Conservation (phyloP, 768 basidiomycete genomes). For the Suillus luteus region DNA sequence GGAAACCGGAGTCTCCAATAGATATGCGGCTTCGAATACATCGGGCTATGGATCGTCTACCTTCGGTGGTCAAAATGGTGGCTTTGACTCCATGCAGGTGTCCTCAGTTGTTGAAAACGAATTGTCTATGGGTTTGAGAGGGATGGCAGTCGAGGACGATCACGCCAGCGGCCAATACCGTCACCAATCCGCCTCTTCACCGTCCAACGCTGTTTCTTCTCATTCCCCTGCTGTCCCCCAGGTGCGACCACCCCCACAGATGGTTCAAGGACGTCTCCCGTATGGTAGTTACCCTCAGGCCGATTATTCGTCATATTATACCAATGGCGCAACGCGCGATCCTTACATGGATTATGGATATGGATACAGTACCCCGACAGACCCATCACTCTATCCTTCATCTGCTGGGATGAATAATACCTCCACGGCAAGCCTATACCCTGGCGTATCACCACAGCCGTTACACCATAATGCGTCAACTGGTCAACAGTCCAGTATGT, state of each 20-base stretch:
- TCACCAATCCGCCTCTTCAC: constrained; percentile 34
- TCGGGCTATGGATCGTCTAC: constrained; percentile 34
- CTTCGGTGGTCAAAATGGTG: constrained; percentile 33
- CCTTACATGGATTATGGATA: constrained; percentile 58
- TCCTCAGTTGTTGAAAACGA: constrained; percentile 52
- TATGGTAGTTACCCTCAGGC: constrained; percentile 54
- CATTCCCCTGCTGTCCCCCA: constrained; percentile 36
- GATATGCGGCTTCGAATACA: constrained; percentile 45
- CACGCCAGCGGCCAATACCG: constrained; percentile 42
- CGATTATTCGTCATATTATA: constrained; percentile 65
- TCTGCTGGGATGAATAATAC: constrained; percentile 47
- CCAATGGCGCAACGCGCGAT: constrained; percentile 50
- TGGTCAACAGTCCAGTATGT: constrained; percentile 53
- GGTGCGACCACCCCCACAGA: constrained; percentile 41
- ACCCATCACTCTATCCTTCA: constrained; percentile 52
- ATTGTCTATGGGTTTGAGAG: constrained; percentile 57
- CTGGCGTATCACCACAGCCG: constrained; percentile 43
- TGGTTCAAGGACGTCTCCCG: constrained; percentile 46
- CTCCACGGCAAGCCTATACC: constrained; percentile 51
- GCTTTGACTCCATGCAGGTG: constrained; percentile 41
- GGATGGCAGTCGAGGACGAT: constrained; percentile 63
- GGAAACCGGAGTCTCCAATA: constrained; percentile 39
- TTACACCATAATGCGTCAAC: constrained; percentile 44
- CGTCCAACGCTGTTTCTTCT: constrained; percentile 32
- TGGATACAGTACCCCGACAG: constrained; percentile 51